Evolutionary conservation across 495 filamentous ascomycete species (phyloP).

Genomic region (Aspergillus olivimuriae): DNA sequence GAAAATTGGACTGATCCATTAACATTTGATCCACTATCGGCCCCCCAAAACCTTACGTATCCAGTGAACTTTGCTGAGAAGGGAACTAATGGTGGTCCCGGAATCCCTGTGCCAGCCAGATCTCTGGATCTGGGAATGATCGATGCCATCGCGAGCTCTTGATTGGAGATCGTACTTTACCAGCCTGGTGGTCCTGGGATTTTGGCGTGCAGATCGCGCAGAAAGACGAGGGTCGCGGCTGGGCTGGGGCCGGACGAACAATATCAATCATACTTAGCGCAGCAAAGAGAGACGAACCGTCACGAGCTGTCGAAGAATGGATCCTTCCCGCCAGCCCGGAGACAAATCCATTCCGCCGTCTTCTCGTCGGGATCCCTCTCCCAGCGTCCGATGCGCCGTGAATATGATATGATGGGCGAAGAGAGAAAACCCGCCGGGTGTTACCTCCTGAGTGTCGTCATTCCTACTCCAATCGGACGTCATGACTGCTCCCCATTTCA

Average conservation of each 20-base stretch:
- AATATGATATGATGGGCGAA: neutral
- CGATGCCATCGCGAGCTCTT: neutral
- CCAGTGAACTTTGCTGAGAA: neutral
- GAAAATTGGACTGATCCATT: neutral
- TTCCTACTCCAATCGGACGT: neutral
- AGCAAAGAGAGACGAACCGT: too few species aligned
- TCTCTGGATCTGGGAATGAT: constrained; percentile 4
- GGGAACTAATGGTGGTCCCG: neutral
- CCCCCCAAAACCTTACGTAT: neutral
- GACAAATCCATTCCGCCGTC: too few species aligned
- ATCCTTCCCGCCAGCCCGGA: too few species aligned
- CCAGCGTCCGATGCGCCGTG: neutral
- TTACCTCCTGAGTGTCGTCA: neutral
- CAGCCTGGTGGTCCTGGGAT: neutral
- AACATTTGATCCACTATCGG: neutral
- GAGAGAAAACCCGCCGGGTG: neutral
- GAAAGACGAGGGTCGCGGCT: too few species aligned
- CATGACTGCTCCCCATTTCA: neutral
- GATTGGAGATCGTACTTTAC: neutral
- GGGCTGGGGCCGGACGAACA: too few species aligned
- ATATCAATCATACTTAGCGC: too few species aligned
- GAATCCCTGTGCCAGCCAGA: neutral
- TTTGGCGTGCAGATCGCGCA: constrained; percentile 5
- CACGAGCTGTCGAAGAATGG: too few species aligned
- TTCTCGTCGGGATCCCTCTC: too few species aligned